phyloP scores from a whole-genome alignment of 768 basidiomycete genomes.

The Kwoniella bestiolae region DNA sequence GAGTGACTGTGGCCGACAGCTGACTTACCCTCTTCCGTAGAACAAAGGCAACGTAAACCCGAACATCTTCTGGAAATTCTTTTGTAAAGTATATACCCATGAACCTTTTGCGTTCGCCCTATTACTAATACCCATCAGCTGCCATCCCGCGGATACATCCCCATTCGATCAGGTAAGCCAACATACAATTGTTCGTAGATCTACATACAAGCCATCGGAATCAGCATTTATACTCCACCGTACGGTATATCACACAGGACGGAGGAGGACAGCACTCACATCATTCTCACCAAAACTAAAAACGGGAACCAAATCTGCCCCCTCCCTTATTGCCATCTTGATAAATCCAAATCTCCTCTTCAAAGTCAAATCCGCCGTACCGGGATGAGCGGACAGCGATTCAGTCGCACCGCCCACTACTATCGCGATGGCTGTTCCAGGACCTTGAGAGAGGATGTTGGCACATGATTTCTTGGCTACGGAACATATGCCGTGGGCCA shows the following conservation, averaged over 20 bases:
- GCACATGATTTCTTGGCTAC: conserved; percentile 89
- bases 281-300: conserved; percentile 99
- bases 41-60: conserved; percentile 98
- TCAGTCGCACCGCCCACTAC: conserved; percentile 97
- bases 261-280: conserved; percentile 69
- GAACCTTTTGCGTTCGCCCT: conserved; percentile 85
- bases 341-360: conserved; percentile 83
- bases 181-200: conserved; percentile 89
- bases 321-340: conserved; percentile 63
- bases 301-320: conserved; percentile 91
- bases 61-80: conserved; percentile 86
- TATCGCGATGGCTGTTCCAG: conserved; percentile 75
- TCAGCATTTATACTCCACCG: too few species aligned
- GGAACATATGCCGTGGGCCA: conserved; percentile 85
- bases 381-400: conserved; percentile 88
- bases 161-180: background rate
- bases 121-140: background rate
- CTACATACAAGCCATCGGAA: conserved; percentile 61
- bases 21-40: conserved; percentile 77
- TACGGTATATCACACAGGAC: too few species aligned
- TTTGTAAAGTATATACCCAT: conserved; percentile 80
- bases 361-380: conserved; percentile 76
- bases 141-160: too few species aligned
- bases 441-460: conserved; percentile 73
- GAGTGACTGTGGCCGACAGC: background rate